These are phyloP conservation scores for Candida vartiovaarae DNA, from an alignment of 805 yeast species.

Conservation along the genomic window DNA sequence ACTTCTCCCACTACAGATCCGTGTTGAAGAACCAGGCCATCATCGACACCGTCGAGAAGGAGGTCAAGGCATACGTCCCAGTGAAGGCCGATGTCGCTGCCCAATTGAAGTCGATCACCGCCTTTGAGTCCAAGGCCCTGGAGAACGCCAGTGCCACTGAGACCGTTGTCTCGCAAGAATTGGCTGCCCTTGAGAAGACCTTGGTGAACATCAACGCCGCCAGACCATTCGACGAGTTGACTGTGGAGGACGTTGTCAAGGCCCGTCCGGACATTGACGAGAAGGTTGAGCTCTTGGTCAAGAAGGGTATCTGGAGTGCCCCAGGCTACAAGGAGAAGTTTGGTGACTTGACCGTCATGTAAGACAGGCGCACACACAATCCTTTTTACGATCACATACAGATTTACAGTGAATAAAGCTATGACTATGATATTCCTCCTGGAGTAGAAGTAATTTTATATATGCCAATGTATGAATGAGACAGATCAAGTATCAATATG, in stretches of 20 bases:
- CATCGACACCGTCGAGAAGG: constrained; percentile 73
- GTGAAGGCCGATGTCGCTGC: constrained; percentile 79
- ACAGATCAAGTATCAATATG: not conserved
- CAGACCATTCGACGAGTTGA: constrained; percentile 95
- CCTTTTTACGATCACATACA: not conserved
- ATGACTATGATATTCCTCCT: too few relatives aligned
- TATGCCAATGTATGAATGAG: not conserved
- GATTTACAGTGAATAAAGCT: not conserved
- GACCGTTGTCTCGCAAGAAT: constrained; percentile 78
- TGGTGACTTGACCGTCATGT: constrained; percentile 93
- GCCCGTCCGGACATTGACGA: constrained; percentile 98
- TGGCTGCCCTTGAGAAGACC: constrained; percentile 79
- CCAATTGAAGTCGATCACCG: constrained; percentile 85
- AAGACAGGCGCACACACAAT: constrained; percentile 2
- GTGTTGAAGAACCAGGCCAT: constrained; percentile 76
- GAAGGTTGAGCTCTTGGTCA: constrained; percentile 90
- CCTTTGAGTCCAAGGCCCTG: constrained; percentile 91
- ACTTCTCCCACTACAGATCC: constrained; percentile 73
- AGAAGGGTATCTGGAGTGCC: constrained; percentile 95
- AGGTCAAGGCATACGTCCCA: constrained; percentile 72
- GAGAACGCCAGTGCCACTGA: constrained; percentile 95
- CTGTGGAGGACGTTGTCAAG: constrained; percentile 88
- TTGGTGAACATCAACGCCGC: constrained; percentile 92
- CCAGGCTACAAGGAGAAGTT: constrained; percentile 99
- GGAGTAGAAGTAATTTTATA: too few relatives aligned